Evolutionary conservation across 345 rosid genomes (phyloP).

Genomic region (Rhizophora apiculata): DNA sequence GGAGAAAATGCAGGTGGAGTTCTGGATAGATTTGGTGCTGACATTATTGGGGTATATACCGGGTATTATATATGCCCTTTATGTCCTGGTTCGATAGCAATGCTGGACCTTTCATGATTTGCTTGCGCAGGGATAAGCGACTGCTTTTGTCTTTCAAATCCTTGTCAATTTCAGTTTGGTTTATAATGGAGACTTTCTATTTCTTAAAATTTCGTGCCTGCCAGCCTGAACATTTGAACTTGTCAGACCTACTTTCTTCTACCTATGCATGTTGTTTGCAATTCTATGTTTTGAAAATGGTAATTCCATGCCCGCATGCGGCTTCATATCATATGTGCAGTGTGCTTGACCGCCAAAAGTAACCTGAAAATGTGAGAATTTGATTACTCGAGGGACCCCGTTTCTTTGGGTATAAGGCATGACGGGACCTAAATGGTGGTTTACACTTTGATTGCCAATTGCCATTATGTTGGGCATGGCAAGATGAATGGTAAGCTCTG

Average conservation of each 20-base stretch:
- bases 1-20: constrained; percentile 60
- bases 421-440: too few species aligned
- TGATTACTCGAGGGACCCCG: too few species aligned
- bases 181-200: not conserved
- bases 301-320: too few species aligned
- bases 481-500: too few species aligned
- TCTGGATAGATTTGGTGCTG: constrained; percentile 81
- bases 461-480: too few species aligned
- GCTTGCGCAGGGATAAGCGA: not conserved
- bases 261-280: not conserved
- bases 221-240: not conserved
- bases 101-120: not conserved
- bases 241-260: not conserved
- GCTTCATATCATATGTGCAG: too few species aligned
- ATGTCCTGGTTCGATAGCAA: constrained; percentile 64
- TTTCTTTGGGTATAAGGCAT: too few species aligned
- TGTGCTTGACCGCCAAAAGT: too few species aligned
- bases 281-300: too few species aligned
- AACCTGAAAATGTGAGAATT: too few species aligned
- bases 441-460: too few species aligned
- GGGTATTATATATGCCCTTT: constrained; percentile 81
- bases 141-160: not conserved
- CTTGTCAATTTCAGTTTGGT: not conserved
- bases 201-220: not conserved
- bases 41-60: constrained; percentile 76